A percentile compares a stretch with the other conserved stretches of the same genome.
Conservation (phyloP, 495 filamentous ascomycete genomes). For the Xylaria curta region DNA sequence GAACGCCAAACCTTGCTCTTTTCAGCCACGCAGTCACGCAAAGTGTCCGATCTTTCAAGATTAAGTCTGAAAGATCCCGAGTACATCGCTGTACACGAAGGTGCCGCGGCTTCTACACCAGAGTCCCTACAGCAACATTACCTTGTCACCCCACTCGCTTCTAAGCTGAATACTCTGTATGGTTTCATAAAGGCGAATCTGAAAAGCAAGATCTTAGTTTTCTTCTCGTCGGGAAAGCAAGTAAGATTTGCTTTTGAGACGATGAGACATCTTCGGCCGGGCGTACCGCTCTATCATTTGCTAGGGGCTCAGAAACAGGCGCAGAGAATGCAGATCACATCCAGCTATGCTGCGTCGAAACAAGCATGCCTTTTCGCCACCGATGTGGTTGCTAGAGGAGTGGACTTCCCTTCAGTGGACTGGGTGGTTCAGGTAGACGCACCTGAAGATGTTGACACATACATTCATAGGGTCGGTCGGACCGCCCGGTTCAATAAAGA, state of each 20-base stretch:
- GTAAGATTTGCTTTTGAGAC: slow-evolving; percentile 94
- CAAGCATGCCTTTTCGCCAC: slow-evolving; percentile 91
- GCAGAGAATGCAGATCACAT: slow-evolving; percentile 83
- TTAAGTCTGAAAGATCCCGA: slow-evolving; percentile 89
- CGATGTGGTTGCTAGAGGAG: slow-evolving; percentile 88
- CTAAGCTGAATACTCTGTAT: slow-evolving; percentile 91
- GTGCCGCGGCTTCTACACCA: slow-evolving; percentile 81
- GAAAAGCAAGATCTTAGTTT: slow-evolving; percentile 91
- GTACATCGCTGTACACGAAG: slow-evolving; percentile 92
- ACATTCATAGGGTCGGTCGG: slow-evolving; percentile 94
- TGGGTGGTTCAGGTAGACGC: slow-evolving; percentile 97
- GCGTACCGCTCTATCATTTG: slow-evolving; percentile 92
- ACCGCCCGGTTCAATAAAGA: slow-evolving; percentile 92
- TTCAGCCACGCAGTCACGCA: slow-evolving; percentile 94
- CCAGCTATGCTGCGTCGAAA: slow-evolving; percentile 77
- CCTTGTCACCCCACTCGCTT: slow-evolving; percentile 77
- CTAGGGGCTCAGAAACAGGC: slow-evolving; percentile 94
- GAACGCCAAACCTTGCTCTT: slow-evolving; percentile 91
- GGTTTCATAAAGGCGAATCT: slow-evolving; percentile 89
- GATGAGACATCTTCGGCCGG: slow-evolving; percentile 92
- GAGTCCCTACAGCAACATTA: slow-evolving; percentile 88
- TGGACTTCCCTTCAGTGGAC: slow-evolving; percentile 96
- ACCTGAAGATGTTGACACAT: slow-evolving; percentile 95
- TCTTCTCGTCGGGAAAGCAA: slow-evolving; percentile 93
- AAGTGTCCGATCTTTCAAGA: slow-evolving; percentile 88